A percentile compares a stretch with the other conserved stretches of the same genome.
Conservation (phyloP, 495 filamentous ascomycete species). For the Friedmanniomyces simplex region DNA sequence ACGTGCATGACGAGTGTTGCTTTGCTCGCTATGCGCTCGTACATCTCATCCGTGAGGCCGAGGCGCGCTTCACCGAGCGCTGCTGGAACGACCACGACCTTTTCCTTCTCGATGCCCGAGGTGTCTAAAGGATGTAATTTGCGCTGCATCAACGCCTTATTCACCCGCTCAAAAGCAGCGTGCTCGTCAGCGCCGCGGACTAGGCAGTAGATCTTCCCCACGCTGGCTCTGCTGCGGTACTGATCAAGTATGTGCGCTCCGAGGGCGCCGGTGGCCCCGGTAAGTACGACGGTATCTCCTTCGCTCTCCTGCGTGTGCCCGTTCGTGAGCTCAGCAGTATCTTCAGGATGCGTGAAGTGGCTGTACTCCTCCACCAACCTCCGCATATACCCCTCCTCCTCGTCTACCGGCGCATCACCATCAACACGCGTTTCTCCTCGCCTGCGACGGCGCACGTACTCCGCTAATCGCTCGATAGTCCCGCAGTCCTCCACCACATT, state of each 20-base stretch:
- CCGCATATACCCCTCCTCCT: constrained; percentile 25
- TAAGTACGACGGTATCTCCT: constrained; percentile 34
- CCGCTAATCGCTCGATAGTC: constrained; percentile 28
- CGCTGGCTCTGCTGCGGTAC: constrained; percentile 27
- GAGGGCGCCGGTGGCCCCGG: constrained; percentile 53
- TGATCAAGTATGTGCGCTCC: constrained; percentile 46
- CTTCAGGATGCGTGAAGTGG: constrained; percentile 19
- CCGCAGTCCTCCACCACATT: constrained; percentile 43
- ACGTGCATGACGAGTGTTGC: constrained; percentile 48
- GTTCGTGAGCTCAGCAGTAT: background rate
- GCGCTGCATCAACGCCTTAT: constrained; percentile 34
- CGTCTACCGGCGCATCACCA: background rate
- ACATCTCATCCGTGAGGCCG: constrained; percentile 34
- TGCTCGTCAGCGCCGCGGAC: constrained; percentile 40
- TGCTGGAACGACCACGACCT: constrained; percentile 35
- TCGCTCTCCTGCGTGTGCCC: background rate
- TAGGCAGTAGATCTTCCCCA: constrained; percentile 44
- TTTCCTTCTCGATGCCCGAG: constrained; percentile 20
- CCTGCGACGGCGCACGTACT: constrained; percentile 16
- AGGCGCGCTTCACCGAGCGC: constrained; percentile 34
- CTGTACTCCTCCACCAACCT: constrained; percentile 32
- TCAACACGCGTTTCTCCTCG: constrained; percentile 11
- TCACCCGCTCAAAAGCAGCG: constrained; percentile 42
- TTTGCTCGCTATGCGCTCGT: constrained; percentile 32
- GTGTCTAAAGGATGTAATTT: constrained; percentile 2